These are phyloP conservation scores for Vitis rupestris DNA, from an alignment of 164 flowering plant genomes.

Conservation along the genomic window DNA sequence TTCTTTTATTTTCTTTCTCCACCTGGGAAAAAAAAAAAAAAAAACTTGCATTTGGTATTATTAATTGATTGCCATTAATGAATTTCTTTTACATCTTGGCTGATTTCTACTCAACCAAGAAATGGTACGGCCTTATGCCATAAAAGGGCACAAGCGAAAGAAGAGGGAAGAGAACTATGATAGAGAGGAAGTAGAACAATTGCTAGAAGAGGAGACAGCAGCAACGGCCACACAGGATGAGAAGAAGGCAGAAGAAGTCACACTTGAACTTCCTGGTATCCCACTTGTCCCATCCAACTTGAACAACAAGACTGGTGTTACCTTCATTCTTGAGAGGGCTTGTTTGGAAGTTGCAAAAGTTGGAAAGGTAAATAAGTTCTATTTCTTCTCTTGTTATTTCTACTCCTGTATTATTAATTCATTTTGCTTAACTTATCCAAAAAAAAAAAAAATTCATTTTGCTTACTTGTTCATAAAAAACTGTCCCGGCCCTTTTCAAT, in stretches of 20 bases:
- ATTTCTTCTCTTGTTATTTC: not conserved
- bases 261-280: constrained; percentile 46
- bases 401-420: not conserved
- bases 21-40: too few species aligned
- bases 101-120: too few species aligned
- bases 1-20: too few species aligned
- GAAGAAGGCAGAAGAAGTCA: not conserved
- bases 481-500: too few species aligned
- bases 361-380: constrained; percentile 57
- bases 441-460: not conserved
- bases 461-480: too few species aligned
- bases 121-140: too few species aligned
- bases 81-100: too few species aligned
- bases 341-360: constrained; percentile 87
- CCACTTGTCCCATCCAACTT: constrained; percentile 32
- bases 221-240: not conserved
- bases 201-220: constrained; percentile 12
- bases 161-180: not conserved
- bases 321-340: constrained; percentile 83
- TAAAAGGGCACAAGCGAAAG: too few species aligned
- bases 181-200: constrained; percentile 10
- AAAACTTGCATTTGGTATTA: too few species aligned
- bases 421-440: not conserved
- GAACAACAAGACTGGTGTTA: constrained; percentile 41
- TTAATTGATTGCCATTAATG: too few species aligned